Base-by-base conservation (phyloP, 805 yeast genomes). In the Nakazawaea sp. region DNA sequence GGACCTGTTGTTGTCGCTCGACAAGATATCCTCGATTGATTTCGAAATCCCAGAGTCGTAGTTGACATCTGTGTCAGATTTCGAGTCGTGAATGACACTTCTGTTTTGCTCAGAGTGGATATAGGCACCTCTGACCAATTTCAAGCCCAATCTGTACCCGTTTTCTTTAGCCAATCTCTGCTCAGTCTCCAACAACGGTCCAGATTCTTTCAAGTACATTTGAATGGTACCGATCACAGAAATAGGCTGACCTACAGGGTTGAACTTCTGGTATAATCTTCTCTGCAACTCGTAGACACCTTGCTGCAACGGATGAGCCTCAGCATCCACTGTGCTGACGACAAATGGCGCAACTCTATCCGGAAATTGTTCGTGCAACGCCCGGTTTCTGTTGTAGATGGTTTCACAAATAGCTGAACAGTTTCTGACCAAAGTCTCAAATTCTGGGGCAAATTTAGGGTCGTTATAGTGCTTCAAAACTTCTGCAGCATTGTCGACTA, bases 101-200 rank as follows among this genome's bases (percentile, higher is more conserved):
- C 97, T 70, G 45, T 81, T 68, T 25, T 82, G 73, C 63, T 89
- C 97, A 5, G 95, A 76, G 56, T 89, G 96, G 43, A 89, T 76
- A 64, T 89, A 89, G 12, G 97, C 97, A 46, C 97, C 97, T 59
- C 97, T 77, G 13, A 89, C 97, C 38, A 89, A 70, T 60, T 89
- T 89, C 66, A 88, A 66, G 16, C 96, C 96, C 40, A 88, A 61
- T 53, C 82, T 73, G 59, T 89, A 89, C 15, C 61, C 58, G 36
- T 72, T 69, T 38, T 68, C 56, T 41, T 61, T 47, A 13, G 97
- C 96, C 39, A 78, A 64, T 46, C 67, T 59, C 45, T 75, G 72
- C 55, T 89, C 97, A 27, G 61, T 45, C 23, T 71, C 58, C 45
- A 90, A 63, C 47, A 83, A 69, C 16, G 68, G 67, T 2, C 78